These are phyloP conservation scores for Pythium brassicae DNA, from an alignment of 352 stramenopile genomes.

Conservation along the genomic window DNA sequence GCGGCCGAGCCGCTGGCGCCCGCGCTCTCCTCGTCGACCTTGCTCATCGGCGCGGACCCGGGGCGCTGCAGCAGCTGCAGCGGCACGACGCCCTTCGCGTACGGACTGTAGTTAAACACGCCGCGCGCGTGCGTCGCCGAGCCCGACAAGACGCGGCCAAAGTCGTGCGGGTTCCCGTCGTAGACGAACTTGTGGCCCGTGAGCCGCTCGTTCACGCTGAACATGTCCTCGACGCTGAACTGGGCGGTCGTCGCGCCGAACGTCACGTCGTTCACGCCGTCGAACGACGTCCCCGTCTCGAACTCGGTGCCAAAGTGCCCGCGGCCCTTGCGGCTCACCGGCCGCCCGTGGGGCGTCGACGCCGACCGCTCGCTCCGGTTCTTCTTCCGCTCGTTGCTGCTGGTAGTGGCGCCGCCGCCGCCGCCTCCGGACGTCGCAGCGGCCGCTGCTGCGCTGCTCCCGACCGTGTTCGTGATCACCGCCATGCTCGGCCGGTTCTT, in stretches of 20 bases:
- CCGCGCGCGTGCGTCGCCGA: slow-evolving; percentile 13
- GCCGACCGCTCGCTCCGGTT: slow-evolving; percentile 42
- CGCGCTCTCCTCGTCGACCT: slow-evolving; percentile 40
- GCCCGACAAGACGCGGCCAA: slow-evolving; percentile 43
- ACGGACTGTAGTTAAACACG: slow-evolving; percentile 52
- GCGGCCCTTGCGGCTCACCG: slow-evolving; percentile 39
- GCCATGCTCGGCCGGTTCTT: slow-evolving; percentile 52
- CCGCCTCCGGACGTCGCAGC: not conserved
- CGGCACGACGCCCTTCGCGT: slow-evolving; percentile 31
- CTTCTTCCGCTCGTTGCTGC: slow-evolving; percentile 30
- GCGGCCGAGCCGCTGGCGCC: slow-evolving; percentile 2
- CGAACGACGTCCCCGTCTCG: slow-evolving; percentile 71
- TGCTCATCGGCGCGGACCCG: slow-evolving; percentile 36
- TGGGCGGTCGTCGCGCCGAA: slow-evolving; percentile 72
- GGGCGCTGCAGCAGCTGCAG: slow-evolving; percentile 36
- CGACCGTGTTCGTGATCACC: slow-evolving; percentile 24
- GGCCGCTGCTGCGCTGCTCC: slow-evolving; percentile 2
- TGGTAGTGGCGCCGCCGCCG: too few relatives aligned
- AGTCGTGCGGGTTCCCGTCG: slow-evolving; percentile 94
- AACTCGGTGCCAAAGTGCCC: slow-evolving; percentile 84
- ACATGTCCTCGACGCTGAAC: slow-evolving; percentile 95
- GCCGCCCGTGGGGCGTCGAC: slow-evolving; percentile 61
- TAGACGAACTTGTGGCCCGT: slow-evolving; percentile 92
- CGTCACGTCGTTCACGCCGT: slow-evolving; percentile 87
- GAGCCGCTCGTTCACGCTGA: slow-evolving; percentile 90